phyloP scores from a whole-genome alignment of 495 filamentous ascomycete species.

The Annulohypoxylon maeteangense region DNA sequence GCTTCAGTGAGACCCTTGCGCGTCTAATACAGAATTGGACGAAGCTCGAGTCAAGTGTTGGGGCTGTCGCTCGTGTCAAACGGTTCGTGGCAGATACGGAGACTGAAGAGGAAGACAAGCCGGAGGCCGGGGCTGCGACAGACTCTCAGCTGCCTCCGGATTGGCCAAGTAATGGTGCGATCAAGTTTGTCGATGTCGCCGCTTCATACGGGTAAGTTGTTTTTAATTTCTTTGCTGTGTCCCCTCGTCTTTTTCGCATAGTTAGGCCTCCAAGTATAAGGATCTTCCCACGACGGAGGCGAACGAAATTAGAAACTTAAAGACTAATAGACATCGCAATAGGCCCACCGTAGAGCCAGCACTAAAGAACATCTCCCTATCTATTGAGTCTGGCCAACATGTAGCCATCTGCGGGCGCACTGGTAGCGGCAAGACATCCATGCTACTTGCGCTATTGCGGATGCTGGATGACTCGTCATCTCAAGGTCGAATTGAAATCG shows the following conservation, averaged over 20 bases:
- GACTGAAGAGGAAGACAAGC: background rate
- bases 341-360: background rate
- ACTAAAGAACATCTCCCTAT: background rate
- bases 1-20: background rate
- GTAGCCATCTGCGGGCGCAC: background rate
- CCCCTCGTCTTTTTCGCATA: too few relatives aligned
- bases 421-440: background rate
- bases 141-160: background rate
- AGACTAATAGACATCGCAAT: background rate
- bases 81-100: background rate
- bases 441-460: background rate
- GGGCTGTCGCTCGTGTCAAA: background rate
- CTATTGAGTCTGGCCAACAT: background rate
- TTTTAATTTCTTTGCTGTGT: background rate
- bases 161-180: background rate
- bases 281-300: too few relatives aligned
- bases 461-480: background rate
- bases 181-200: background rate
- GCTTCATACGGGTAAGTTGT: background rate
- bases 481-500: background rate
- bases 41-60: slow-evolving; percentile 1
- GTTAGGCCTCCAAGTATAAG: too few relatives aligned
- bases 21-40: background rate
- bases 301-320: too few relatives aligned
- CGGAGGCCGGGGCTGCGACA: background rate